These are phyloP conservation scores for Cyberlindnera sargentensis DNA, from an alignment of 805 yeast species.

Conservation along the genomic window DNA sequence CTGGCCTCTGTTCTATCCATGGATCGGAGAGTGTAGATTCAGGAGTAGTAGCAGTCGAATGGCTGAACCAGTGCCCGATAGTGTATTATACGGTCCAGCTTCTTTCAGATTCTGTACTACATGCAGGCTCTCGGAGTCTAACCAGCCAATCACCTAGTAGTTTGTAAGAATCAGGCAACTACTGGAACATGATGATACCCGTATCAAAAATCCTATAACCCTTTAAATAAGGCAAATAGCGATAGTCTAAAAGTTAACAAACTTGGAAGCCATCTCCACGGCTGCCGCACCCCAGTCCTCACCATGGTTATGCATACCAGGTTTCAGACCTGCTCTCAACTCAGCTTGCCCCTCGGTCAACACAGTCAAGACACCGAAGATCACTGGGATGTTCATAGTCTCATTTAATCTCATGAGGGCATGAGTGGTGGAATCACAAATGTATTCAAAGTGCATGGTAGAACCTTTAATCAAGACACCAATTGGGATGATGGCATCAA, in stretches of 20 bases:
- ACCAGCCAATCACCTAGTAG: no score
- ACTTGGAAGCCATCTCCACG: conserved; percentile 79
- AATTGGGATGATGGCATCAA: conserved; percentile 88
- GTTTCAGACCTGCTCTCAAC: conserved; percentile 84
- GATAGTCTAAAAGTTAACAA: background rate
- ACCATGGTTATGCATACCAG: conserved; percentile 87
- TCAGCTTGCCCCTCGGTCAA: conserved; percentile 91
- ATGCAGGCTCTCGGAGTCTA: no score
- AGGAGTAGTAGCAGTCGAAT: no score
- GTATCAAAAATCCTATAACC: no score
- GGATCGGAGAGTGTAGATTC: no score
- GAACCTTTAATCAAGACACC: conserved; percentile 95
- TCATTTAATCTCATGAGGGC: conserved; percentile 81
- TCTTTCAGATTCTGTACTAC: no score
- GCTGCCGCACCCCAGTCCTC: conserved; percentile 99
- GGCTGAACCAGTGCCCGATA: no score
- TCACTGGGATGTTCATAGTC: conserved; percentile 65
- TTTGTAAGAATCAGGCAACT: no score
- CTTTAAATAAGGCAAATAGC: no score
- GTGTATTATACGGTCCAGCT: no score
- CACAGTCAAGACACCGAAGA: conserved; percentile 91
- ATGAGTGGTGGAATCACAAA: conserved; percentile 81
- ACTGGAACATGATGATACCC: no score
- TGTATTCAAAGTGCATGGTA: conserved; percentile 97
- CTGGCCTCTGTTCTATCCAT: no score